phyloP scores from a whole-genome alignment of 805 yeast species.

The Candida palmyrensis region DNA sequence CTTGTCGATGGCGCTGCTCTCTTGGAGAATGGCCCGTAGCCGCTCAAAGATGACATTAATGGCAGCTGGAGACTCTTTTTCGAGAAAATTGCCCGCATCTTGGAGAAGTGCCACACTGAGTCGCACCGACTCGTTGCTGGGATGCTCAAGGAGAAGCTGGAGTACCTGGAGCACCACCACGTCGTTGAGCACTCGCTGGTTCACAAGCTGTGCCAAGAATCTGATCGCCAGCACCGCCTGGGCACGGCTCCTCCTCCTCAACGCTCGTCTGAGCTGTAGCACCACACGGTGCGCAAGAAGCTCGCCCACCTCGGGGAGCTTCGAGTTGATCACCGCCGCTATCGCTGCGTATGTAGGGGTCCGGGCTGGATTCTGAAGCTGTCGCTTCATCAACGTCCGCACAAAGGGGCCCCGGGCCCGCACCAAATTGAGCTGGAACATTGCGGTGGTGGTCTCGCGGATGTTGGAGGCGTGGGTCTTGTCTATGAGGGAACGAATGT shows the following conservation, averaged over 20 bases:
- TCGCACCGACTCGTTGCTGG: conserved; percentile 53
- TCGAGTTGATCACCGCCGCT: conserved; percentile 55
- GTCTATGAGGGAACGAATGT: too few relatives aligned
- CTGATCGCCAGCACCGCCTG: conserved; percentile 35
- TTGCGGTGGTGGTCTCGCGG: conserved; percentile 38
- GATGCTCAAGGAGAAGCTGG: conserved; percentile 31
- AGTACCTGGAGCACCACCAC: conserved; percentile 29
- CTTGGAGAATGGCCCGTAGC: conserved; percentile 56
- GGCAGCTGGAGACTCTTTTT: conserved; percentile 38
- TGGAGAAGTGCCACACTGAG: conserved; percentile 47
- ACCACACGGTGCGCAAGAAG: conserved; percentile 49
- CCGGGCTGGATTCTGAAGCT: conserved; percentile 32
- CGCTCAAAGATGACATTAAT: conserved; percentile 51
- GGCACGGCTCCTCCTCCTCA: conserved; percentile 40
- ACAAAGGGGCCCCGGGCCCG: conserved; percentile 60
- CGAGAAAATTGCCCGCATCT: conserved; percentile 48
- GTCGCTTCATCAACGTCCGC: conserved; percentile 53
- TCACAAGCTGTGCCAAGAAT: conserved; percentile 60
- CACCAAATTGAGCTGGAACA: conserved; percentile 54
- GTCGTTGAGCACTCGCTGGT: conserved; percentile 47
- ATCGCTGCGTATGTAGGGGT: conserved; percentile 54
- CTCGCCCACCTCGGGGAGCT: conserved; percentile 66
- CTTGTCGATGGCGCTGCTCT: conserved; percentile 33
- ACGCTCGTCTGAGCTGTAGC: conserved; percentile 53
- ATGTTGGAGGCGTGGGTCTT: conserved; percentile 31